A percentile compares a stretch with the other conserved stretches of the same genome.
Conservation (phyloP, 2,329 filamentous ascomycete genomes). For the Penicillium crustosum region DNA sequence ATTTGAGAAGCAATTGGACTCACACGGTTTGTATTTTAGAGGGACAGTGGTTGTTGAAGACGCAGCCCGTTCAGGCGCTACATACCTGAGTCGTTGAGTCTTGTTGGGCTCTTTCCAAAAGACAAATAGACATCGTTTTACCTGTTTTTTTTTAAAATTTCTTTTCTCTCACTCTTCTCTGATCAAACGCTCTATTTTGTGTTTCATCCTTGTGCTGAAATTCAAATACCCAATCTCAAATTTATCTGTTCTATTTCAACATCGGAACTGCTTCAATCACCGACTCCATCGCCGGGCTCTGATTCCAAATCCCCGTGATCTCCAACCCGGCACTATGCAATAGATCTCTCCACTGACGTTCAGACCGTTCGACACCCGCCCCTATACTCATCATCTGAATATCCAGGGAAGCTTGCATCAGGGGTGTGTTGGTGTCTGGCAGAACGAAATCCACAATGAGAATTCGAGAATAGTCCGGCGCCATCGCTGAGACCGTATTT, state of each 20-base stretch:
- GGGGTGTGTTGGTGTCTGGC: slow-evolving; percentile 29
- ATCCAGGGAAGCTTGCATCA: slow-evolving; percentile 35
- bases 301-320: slow-evolving; percentile 31
- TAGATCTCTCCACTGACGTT: slow-evolving; percentile 34
- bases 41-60: slow-evolving; percentile 15
- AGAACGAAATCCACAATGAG: slow-evolving; percentile 41
- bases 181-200: not conserved
- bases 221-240: not conserved
- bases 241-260: not conserved
- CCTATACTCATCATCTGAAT: slow-evolving; percentile 43
- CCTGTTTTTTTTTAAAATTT: not conserved
- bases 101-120: not conserved
- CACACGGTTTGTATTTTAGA: slow-evolving; percentile 9
- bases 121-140: not conserved
- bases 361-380: slow-evolving; percentile 36
- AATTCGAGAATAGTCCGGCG: slow-evolving; percentile 31
- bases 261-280: slow-evolving; percentile 30
- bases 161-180: not conserved
- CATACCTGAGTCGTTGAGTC: not conserved
- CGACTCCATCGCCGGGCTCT: slow-evolving; percentile 29
- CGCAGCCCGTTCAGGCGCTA: slow-evolving; percentile 11
- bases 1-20: slow-evolving; percentile 7
- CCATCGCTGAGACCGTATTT: slow-evolving; percentile 36
- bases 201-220: not conserved
- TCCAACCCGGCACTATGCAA: slow-evolving; percentile 31